These are phyloP conservation scores for Erysimum cheiranthoides DNA, from an alignment of 345 rosid species.

Conservation along the genomic window DNA sequence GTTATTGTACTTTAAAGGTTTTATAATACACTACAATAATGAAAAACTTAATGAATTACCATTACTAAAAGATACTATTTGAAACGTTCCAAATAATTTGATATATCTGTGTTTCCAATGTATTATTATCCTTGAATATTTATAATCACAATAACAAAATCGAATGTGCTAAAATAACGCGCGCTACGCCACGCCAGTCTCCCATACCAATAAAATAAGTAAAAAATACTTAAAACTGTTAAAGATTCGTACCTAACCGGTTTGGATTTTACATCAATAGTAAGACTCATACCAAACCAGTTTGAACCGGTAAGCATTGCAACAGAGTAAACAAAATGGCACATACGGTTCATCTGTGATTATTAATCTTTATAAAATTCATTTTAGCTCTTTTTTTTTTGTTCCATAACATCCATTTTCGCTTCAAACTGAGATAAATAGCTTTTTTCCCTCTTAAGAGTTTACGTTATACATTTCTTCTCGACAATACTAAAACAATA, in stretches of 20 bases:
- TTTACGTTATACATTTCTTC: not conserved
- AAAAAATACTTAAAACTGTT: not conserved
- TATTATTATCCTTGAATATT: not conserved
- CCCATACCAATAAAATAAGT: not conserved
- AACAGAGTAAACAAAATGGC: not conserved
- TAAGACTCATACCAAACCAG: not conserved
- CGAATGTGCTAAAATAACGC: not conserved
- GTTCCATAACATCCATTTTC: not conserved
- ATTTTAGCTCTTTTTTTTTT: not conserved
- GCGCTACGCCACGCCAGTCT: not conserved
- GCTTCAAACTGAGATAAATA: not conserved
- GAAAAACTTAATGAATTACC: not conserved
- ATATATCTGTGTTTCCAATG: not conserved
- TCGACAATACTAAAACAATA: not conserved
- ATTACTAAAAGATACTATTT: not conserved
- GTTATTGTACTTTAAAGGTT: not conserved
- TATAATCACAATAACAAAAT: not conserved
- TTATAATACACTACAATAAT: not conserved
- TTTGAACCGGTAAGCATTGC: not conserved
- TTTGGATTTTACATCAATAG: not conserved
- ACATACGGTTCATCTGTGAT: not conserved
- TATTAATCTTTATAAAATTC: no score
- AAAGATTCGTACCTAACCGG: constrained; percentile 6
- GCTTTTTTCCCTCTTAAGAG: not conserved
- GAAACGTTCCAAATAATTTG: not conserved